Base-by-base conservation (phyloP, 305 asterid genomes). In the Ilex paraguariensis region DNA sequence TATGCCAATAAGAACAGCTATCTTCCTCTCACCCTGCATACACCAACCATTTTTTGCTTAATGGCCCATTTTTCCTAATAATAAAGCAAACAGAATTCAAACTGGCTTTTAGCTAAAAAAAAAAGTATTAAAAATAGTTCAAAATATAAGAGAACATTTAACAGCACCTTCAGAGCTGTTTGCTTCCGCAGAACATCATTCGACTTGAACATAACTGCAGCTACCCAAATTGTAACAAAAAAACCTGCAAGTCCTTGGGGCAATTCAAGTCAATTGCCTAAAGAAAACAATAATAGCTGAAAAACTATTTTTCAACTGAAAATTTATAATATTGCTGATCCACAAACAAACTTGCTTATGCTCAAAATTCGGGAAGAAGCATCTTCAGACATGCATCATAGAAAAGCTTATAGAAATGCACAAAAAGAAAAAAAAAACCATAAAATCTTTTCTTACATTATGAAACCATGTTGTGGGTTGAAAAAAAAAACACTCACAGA, bases 131-230 rank as follows among this genome's bases (percentile, higher is more conserved):
- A 36, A 36, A 5, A 21, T 7, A 7, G 58, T 54, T 15, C 30
- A 7, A 15, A 10, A 54, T 54, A 54, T 10, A 4, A 0, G 3
- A 56, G 39, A 55, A 39, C 28, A 62, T 28, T 56, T 54, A 30
- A 36, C 17, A 54, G 48, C 62, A 87, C 96, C 95, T 90, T 87
- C 59, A 90, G 90, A 57, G 97, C 84, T 46, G 96, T 87, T 82
- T 90, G 96, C 79, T 82, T 87, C 77, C 82, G 78, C n/a, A 90
- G 81, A 64, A 90, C 70, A 74, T 84, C 95, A 75, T 90, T 90
- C 11, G 92, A 90, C 84, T 82, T 85, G 66, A 87, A 84, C 96
- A 90, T 77, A 59, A 85, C 75, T 12, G 81, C 92, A 76, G 95
- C 87, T 63, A 90, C 72, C 88, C 88, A 90, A 55, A 90, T 85